Evolutionary conservation across 148 eudicot genomes (phyloP), one percentile per base, ranked within the genome.

Genomic region (Silene latifolia): DNA sequence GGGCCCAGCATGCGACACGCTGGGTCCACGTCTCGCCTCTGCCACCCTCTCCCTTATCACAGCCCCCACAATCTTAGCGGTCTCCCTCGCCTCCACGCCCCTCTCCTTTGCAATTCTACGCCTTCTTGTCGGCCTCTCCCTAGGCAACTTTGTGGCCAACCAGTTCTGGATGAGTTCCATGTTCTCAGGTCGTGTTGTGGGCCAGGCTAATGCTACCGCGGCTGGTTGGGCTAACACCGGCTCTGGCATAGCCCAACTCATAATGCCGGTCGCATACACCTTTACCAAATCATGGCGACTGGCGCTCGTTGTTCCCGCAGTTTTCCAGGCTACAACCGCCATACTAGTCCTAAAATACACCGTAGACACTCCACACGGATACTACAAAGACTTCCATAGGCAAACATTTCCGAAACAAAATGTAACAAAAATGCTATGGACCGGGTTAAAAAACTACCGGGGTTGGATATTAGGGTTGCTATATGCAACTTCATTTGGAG

Each of bases 181-280:
- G 85, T 91, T 93, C 80, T 85, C 89, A 0, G 66, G 89, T 4
- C 39, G 19, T 0, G 87, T 93, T 1, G 94, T 91, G 0, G 98
- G 89, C 35, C 88, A 86, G 0, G 98, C 90, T 17, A 93, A 93
- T 47, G 98, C 89, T 2, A 14, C 88, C 0, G 79, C 97, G 0
- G 97, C 89, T 5, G 98, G 98, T 9, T 93, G 98, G 98, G 98
- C 92, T 0, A 91, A 93, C 74, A 81, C 90, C 7, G 98, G 98
- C 0, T 90, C 91, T 0, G 98, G 98, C 3, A 89, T 87, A 0
- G 87, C 92, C 4, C 98, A 91, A 74, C 85, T 93, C 35, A 77
- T 89, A 74, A 93, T 91, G 97, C 98, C 98, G 0, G 56, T 89
- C 0, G 90, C 88, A 2, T 93, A 84, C 66, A 53, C 79, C 8